Base-by-base conservation (phyloP, 1,284 basidiomycete genomes). In the Tranzscheliella williamsii region DNA sequence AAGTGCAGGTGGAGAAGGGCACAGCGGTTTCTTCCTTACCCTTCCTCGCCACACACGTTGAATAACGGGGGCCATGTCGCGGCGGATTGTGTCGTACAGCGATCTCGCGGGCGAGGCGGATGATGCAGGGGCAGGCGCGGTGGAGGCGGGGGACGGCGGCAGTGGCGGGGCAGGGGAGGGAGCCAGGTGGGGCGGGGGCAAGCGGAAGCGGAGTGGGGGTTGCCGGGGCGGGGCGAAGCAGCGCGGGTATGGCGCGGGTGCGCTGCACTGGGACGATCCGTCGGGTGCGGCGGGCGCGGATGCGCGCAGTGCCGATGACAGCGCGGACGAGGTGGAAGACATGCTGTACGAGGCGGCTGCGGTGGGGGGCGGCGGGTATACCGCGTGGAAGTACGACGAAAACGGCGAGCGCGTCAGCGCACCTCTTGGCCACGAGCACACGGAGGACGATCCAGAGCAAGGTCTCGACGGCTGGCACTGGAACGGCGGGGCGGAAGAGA, bases 361-460 rank as follows among this genome's bases (percentile, higher is more conserved):
- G 5, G 30, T 9, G n/a, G 23, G 4, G 2, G n/a, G 1, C 1
- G 27, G 42, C 13, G 18, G 5, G 20, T 46, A 43, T 26, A 41
- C 26, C 0, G 18, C 16, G 2, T 61, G 51, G 57, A 54, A 61
- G 37, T 55, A 61, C 16, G 51, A 54, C 16, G 57, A 61, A 27
- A 24, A 35, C 17, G 50, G 42, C 5, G 26, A 53, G 21, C 39
- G 23, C 33, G n/a, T 31, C 27, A 29, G 27, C 27, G n/a, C n/a
- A n/a, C n/a, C n/a, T n/a, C n/a, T n/a, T n/a, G n/a, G n/a, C n/a
- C 27, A 29, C 27, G 42, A 42, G 6, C 18, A 16, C 32, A 22
- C 24, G 16, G 7, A 20, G 5, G 2, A 43, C 20, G 42, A 37
- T 15, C 4, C 12, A 13, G 42, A 36, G 11, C 18, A 24, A 8